Evolutionary conservation across 2,329 filamentous ascomycete genomes (phyloP), one percentile per base, ranked within the genome.

Genomic region (Alternaria atra): DNA sequence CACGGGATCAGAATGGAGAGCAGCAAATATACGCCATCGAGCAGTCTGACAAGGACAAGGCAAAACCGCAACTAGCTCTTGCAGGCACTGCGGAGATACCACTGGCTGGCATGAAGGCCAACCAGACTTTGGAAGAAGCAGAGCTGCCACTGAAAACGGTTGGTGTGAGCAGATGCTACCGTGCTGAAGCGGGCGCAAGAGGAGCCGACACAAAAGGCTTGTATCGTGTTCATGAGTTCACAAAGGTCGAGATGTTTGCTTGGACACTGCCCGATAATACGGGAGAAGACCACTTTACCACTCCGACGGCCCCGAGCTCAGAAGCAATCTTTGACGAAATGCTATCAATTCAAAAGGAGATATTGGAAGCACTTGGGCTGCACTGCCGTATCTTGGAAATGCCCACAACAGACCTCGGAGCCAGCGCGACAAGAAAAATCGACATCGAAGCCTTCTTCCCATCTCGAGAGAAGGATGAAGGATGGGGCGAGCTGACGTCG

Each of bases 211-310:
- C 94, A 2, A 97, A 97, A 80, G 95, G 95, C 5, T 83, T 99
- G 2, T 99, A 98, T 80, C 90, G 95, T 29, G 95, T 99, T 4
- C 95, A 99, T 80, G 95, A 99, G 80, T 99, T 99, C 80, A 97
- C 93, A 29, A 99, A 99, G 78, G 94, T 99, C 0, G 95, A 99
- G 80, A 89, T 99, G 84, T 98, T 99, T 76, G 93, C 91, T 0
- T 99, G 95, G 95, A 91, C 92, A 5, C 71, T 85, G 30, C 88
- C 91, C 1, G 84, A 87, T 54, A 70, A 70, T 29, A 60, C 58
- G 32, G 73, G 69, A 4, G 64, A 74, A 8, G 75, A 79, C 2
- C 71, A 77, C 43, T 79, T 79, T 52, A 68, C 66, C 6, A 66
- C 71, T 9, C 58, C 71, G 39, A 47, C 65, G 52, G 43, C 77